Conservation (phyloP, 2,329 filamentous ascomycete species). For the Phoma sp. region DNA sequence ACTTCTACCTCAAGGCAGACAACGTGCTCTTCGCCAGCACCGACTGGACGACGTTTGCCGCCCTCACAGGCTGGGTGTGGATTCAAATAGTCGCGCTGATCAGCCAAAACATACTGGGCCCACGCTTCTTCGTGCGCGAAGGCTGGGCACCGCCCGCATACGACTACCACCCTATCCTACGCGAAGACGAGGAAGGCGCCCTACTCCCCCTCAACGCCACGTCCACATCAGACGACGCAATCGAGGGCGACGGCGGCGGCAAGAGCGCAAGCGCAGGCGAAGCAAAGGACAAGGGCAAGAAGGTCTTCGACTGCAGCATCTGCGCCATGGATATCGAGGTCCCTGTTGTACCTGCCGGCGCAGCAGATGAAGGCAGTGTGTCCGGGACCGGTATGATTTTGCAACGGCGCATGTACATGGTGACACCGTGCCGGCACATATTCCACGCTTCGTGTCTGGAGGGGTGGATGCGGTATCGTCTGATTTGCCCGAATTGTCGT, state of each 20-base stretch:
- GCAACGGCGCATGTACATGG: constrained; percentile 88
- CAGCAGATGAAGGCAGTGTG: constrained; percentile 27
- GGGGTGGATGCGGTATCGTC: constrained; percentile 91
- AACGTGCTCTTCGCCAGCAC: constrained; percentile 82
- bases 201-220: constrained; percentile 75
- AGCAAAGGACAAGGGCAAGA: constrained; percentile 61
- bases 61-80: constrained; percentile 82
- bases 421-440: constrained; percentile 94
- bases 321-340: constrained; percentile 93
- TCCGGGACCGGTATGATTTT: constrained; percentile 66
- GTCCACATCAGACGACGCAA: constrained; percentile 25
- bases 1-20: constrained; percentile 78
- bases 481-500: constrained; percentile 95
- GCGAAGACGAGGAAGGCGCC: constrained; percentile 81
- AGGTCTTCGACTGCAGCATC: constrained; percentile 87
- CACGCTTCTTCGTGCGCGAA: constrained; percentile 81
- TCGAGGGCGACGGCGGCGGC: constrained; percentile 10
- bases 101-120: constrained; percentile 83
- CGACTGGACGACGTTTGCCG: constrained; percentile 68
- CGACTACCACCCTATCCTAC: constrained; percentile 91
- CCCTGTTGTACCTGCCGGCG: constrained; percentile 70
- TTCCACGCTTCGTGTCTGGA: constrained; percentile 93
- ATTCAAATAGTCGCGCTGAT: constrained; percentile 79
- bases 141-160: constrained; percentile 75
- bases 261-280: constrained; percentile 46